Base-by-base conservation (phyloP, 306 rosid species). In the Castanea mollissima region DNA sequence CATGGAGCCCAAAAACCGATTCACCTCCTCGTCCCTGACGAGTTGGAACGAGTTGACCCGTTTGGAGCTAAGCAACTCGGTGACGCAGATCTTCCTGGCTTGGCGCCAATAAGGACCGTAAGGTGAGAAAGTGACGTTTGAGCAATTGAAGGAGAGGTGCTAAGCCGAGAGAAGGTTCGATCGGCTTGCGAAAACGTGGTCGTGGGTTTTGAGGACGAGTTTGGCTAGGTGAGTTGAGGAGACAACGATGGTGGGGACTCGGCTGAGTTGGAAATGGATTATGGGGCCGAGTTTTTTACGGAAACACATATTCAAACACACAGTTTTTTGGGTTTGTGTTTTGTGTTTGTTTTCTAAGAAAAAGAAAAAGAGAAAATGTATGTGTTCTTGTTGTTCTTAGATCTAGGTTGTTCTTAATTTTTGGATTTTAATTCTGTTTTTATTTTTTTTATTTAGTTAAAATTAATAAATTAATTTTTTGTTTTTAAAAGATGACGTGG, bases 101-200 rank as follows among this genome's bases (percentile, higher is more conserved):
- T 82, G 82, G 75, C 89, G 77, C 89, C 86, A 86, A 76, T 86
- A 83, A 2, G 89, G 78, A 4, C 87, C 85, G 73, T 83, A 76
- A 41, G 85, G 84, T n/a, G 89, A 86, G 84, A 83, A 86, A 19
- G 76, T 83, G 15, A 86, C 69, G 70, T 86, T 85, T 13, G 87
- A 83, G 82, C 85, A 80, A 29, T 82, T 82, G 70, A 83, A 86
- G 46, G 86, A 86, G 76, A 86, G 81, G 83, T 81, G 80, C 84
- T 80, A 72, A 7, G 89, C 89, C 0, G 85, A 69, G 23, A 76
- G 41, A 25, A 86, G 81, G 74, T 76, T 80, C 0, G 89, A 87
- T 6, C 87, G 81, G 75, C 35, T 86, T 1, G 86, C 74, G 75
- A 86, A 79, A 21, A 74, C 16, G 69, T 72, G 80, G 59, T 86